phyloP scores from a whole-genome alignment of 2,329 filamentous ascomycete species.

The Cadophora sp. region DNA sequence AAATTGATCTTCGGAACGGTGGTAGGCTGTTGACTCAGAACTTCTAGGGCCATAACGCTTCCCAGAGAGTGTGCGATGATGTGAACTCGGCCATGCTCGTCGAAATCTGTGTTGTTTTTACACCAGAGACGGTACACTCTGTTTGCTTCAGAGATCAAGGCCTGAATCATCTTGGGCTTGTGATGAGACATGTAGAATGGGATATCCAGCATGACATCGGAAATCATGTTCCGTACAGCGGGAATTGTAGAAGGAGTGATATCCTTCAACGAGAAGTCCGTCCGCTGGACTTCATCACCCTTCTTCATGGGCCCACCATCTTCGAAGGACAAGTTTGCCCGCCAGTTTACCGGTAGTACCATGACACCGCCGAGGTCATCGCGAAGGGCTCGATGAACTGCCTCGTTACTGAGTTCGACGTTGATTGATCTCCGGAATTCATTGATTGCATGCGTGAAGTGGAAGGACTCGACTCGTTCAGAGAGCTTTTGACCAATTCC shows the following conservation, averaged over 20 bases:
- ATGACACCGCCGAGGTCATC: constrained; percentile 87
- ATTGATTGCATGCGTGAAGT: constrained; percentile 97
- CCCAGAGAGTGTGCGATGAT: constrained; percentile 93
- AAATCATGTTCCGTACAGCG: constrained; percentile 91
- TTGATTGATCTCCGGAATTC: constrained; percentile 87
- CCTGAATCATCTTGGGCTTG: constrained; percentile 92
- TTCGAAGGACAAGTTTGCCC: constrained; percentile 85
- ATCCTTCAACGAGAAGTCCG: constrained; percentile 75
- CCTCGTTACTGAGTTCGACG: constrained; percentile 76
- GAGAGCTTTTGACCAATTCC: constrained; percentile 97
- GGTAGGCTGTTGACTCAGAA: constrained; percentile 89
- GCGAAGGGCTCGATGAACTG: constrained; percentile 77
- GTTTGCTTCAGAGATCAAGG: constrained; percentile 89
- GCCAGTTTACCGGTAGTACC: constrained; percentile 95
- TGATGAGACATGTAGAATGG: constrained; percentile 98
- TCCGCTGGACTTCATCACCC: constrained; percentile 59
- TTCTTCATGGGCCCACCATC: constrained; percentile 70
- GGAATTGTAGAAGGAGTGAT: constrained; percentile 92
- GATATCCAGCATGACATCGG: constrained; percentile 97
- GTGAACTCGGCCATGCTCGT: constrained; percentile 82
- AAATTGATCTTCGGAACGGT: constrained; percentile 60
- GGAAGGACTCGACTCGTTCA: constrained; percentile 92
- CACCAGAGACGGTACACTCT: constrained; percentile 97
- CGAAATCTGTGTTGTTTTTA: constrained; percentile 87
- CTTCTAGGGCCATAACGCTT: constrained; percentile 92